Evolutionary conservation across 176 grass and related monocot species (phyloP).

Genomic region (Olyra latifolia): DNA sequence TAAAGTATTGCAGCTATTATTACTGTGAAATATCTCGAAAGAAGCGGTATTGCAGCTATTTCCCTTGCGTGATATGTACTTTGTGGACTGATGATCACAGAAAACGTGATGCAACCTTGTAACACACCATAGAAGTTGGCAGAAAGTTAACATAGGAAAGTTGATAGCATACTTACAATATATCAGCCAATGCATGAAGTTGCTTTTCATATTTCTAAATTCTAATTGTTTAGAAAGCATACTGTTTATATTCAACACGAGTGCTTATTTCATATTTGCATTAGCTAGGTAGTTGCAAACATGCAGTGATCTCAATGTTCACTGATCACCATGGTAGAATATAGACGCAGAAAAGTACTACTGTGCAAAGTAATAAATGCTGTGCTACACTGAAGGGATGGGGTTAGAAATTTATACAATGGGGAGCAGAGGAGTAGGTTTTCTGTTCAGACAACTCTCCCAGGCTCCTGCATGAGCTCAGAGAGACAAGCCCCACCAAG

Average conservation of each 20-base stretch:
- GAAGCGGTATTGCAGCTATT: neutral
- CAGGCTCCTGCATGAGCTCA: constrained; percentile 56
- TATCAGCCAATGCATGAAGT: neutral
- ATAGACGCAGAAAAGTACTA: neutral
- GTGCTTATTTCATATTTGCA: neutral
- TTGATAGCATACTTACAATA: neutral
- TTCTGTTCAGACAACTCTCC: constrained; percentile 56
- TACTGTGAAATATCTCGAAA: constrained; percentile 7
- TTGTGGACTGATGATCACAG: neutral
- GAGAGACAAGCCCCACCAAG: constrained; percentile 52
- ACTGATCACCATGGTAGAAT: neutral
- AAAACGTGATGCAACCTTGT: constrained; percentile 11
- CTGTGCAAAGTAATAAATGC: neutral
- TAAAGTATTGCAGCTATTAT: constrained; percentile 19
- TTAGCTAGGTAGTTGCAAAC: constrained; percentile 1
- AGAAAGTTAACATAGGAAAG: neutral
- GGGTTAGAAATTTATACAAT: constrained; percentile 30
- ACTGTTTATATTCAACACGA: neutral
- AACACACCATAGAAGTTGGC: neutral
- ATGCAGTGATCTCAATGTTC: neutral
- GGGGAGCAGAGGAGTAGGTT: constrained; percentile 41
- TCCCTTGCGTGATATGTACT: neutral
- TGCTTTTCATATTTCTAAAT: neutral
- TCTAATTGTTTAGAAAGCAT: neutral
- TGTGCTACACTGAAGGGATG: constrained; percentile 3